Base-by-base conservation (phyloP, 106 monocot species). In the Allium fistulosum region DNA sequence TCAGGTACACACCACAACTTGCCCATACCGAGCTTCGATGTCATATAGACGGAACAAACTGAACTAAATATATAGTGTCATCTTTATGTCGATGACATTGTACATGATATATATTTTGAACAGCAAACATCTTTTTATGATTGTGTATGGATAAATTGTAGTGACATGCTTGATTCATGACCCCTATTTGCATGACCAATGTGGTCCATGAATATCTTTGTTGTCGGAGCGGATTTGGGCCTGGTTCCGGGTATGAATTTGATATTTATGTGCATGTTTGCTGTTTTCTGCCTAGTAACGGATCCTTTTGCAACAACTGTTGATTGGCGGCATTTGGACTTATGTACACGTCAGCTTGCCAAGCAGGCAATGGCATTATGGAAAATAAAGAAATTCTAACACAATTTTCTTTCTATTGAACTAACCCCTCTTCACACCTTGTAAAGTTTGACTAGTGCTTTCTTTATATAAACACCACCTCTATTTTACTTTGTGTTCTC, bases 321-420 rank as follows among this genome's bases (percentile, higher is more conserved):
- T 17, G 5, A 17, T 12, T 26, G 52, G 22, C 27, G 48, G 51
- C 52, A 22, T 49, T 52, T 66, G 66, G 51, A 17, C 66, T 51
- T 66, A 11, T 66, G 51, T 66, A 17, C 66, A 66, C 2, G 51
- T 66, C 66, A 66, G 66, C 66, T 17, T 52, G 66, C 22, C 51
- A 26, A 18, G 50, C 27, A 51, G 51, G 52, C 52, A 26, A 17
- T 17, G 48, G 65, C 9, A 51, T 50, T 12, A 48, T 66, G 65
- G 17, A 51, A 66, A 50, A 49, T 18, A 18, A 8, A 11, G 22
- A 59, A 16, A 48, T 9, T 66, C 49, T 10, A 66, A 10, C 9
- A 66, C 50, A 66, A 17, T 66, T 66, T 50, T 26, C n/a, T 51
- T 51, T 26, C 65, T 4, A 18, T 66, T 50, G 7, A 17, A 14